A percentile compares a stretch with the other conserved stretches of the same genome.
phyloP scores from a whole-genome alignment of 78 protist genomes.

The Andalucia godoyi region DNA sequence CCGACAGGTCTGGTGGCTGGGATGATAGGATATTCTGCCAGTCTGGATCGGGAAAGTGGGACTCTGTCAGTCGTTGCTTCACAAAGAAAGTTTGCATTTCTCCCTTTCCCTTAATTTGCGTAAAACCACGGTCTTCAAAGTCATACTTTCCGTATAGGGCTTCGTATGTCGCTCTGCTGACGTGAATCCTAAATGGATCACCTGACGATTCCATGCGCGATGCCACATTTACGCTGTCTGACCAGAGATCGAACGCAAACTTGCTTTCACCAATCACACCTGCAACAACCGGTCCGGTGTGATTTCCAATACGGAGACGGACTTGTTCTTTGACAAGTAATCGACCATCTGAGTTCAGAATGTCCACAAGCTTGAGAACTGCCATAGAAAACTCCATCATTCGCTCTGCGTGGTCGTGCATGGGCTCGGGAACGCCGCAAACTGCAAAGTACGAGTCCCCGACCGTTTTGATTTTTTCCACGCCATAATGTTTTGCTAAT shows the following conservation, averaged over 20 bases:
- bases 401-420: not conserved
- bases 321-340: no score
- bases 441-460: not conserved
- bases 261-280: conserved; percentile 39
- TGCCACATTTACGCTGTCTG: not conserved
- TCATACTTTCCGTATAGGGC: not conserved
- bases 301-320: conserved; percentile 36
- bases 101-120: not conserved
- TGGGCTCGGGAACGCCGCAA: not conserved
- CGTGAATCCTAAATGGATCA: not conserved
- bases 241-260: not conserved
- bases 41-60: no score
- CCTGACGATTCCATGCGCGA: not conserved
- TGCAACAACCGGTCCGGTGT: conserved; percentile 33
- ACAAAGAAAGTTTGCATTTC: no score
- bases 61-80: no score
- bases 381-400: not conserved
- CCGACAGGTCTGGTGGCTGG: no score
- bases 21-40: no score
- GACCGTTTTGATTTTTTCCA: not conserved
- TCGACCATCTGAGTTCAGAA: no score
- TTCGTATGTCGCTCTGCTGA: not conserved
- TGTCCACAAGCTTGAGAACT: not conserved
- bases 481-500: not conserved
- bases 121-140: not conserved